Conservation (phyloP, 176 grass and related monocot genomes). For the bread wheat (Triticum aestivum) region DNA sequence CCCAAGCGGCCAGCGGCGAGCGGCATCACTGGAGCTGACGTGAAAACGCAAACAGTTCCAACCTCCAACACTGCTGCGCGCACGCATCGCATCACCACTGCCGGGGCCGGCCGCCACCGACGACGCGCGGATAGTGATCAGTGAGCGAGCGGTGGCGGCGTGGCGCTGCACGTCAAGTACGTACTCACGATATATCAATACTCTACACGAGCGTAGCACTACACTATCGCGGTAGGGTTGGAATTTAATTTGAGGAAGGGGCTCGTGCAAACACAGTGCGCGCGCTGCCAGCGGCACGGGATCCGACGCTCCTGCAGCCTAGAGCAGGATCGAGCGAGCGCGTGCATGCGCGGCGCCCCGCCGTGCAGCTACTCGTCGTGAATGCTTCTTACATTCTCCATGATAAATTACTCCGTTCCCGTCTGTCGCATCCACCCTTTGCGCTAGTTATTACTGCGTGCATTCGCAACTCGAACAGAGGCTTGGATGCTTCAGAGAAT, state of each 20-base stretch:
- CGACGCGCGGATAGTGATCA: background rate
- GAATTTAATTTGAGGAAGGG: background rate
- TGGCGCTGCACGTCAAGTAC: background rate
- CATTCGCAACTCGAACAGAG: background rate
- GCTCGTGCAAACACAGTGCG: background rate
- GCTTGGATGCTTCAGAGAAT: background rate
- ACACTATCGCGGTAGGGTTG: background rate
- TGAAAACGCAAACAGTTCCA: background rate
- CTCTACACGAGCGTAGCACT: background rate
- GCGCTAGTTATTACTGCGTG: background rate
- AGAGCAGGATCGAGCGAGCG: background rate
- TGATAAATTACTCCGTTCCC: background rate
- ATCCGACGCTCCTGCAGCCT: background rate
- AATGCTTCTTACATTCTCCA: background rate
- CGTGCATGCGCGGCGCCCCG: too few relatives aligned
- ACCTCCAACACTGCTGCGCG: background rate
- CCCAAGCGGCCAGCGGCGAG: too few relatives aligned
- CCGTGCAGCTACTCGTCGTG: background rate
- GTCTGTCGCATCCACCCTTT: background rate
- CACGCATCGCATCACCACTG: background rate
- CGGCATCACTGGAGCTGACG: background rate
- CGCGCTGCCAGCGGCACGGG: background rate
- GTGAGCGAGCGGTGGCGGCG: background rate
- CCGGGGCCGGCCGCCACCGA: background rate
- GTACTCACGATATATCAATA: too few relatives aligned